Base-by-base conservation (phyloP, 2,329 filamentous ascomycete genomes). In the Pseudopyrenochaeta lycopersici region DNA sequence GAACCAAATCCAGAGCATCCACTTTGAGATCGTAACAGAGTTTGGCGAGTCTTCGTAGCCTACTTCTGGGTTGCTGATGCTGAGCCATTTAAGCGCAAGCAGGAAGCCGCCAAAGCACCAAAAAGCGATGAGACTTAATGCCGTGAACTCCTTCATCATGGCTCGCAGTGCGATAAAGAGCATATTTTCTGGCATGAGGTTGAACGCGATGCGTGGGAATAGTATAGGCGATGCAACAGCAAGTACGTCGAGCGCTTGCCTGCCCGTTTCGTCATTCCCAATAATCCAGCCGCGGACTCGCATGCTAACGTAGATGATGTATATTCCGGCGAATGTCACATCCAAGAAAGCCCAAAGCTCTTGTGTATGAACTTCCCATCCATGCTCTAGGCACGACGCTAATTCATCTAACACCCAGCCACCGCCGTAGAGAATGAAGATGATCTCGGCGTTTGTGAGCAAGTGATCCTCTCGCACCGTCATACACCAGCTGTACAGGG, bases 1-100 rank as follows among this genome's bases (percentile, higher is more conserved):
- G 68, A 96, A 95, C 91, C 91, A 96, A 60, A 96, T 93, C 84
- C 90, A 95, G 1, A 95, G 84, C 90, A 96, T 94, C 91, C 91
- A 96, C 75, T 93, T 92, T 39, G 87, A 87, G 57, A 95, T 92
- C 1, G 88, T 90, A 75, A 90, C 77, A 4, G 88, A 75, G 46
- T 83, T 78, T 47, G 89, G 86, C 1, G 70, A 63, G 18, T 68
- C 60, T 18, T 71, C 66, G 35, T 64, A 68, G 29, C 68, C 63
- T n/a, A 71, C 64, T 2, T 64, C 58, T 7, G 63, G 58, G 31
- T 71, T 72, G 38, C 74, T 74, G 57, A 76, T 71, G 54, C 87
- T 86, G 7, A 96, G 84, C 91, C 91, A 95, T 31, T 88, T 82
- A 72, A 96, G 84, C 20, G 90, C 90, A 40, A 96, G 80, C 47